Base-by-base conservation (phyloP, 1,284 basidiomycete genomes). In the Leccinum fallax region DNA sequence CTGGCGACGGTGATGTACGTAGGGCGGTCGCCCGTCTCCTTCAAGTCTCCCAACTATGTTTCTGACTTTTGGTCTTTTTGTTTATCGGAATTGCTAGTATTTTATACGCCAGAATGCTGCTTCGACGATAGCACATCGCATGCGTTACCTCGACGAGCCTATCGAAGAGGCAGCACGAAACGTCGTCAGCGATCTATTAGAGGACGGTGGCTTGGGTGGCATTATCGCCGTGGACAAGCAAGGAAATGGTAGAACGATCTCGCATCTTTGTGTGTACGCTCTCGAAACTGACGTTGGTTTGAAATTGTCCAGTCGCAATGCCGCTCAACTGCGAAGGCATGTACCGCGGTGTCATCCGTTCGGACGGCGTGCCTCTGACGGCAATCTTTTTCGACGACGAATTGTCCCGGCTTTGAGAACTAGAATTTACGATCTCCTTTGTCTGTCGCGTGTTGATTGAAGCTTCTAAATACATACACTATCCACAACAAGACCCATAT, bases 401-500 rank as follows among this genome's bases (percentile, higher is more conserved):
- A 38, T 71, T 88, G 24, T 67, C 68, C 24, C 58, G 32, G 43
- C 56, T 69, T 28, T 68, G 59, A 64, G 46, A 51, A 11, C 24
- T 8, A 46, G 43, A 10, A 11, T 46, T 19, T 43, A 43, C 40
- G n/a, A 19, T 19, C 3, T 5, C n/a, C 2, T 43, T n/a, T 43
- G n/a, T 10, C 10, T 19, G 10, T 19, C 43, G 11, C n/a, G 6
- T 11, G 10, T 21, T 40, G n/a, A 40, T 40, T n/a, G 38, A 9
- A 46, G 43, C 3, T 46, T 46, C 5, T 19, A 43, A 46, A 19
- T 19, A 19, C 5, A 46, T 46, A 11, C 19, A n/a, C 16, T 28
- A 98, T 87, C 21, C 97, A 85, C 67, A 98, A 78, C 75, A 98
- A 97, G 10, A 97, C 93, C 97, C 97, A 99, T 77, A 97, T 85